Base-by-base conservation (phyloP, 306 rosid species). In the Morella rubra region DNA sequence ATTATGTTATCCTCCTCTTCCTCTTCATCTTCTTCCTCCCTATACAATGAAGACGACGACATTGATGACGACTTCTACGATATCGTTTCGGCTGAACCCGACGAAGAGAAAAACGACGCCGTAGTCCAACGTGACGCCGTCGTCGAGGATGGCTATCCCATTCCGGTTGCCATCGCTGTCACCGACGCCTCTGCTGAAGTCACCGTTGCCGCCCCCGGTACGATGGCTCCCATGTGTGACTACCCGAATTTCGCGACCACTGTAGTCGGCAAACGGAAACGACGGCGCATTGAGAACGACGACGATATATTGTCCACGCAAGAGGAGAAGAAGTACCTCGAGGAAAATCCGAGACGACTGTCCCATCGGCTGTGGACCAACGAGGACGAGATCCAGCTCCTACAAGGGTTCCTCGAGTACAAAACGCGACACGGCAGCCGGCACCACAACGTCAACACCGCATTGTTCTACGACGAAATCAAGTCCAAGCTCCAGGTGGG, bases 301-400 rank as follows among this genome's bases (percentile, higher is more conserved):
- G 72, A 77, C 19, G 72, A 67, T 51, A 81, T 56, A 9, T 18
- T 73, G 1, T 45, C 78, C 8, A 70, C 14, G 62, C 73, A 67
- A 41, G 86, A 83, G 49, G 89, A 85, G 87, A 87, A 78, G 64
- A 84, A 74, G 82, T 83, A 79, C 60, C 41, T 82, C 13, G 89
- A 83, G 47, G 87, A 85, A 67, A 74, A 85, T 13, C 64, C 89
- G 82, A 74, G 81, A 69, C 73, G 81, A 69, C 67, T 77, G 11
- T 79, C 81, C 60, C 91, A 85, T 74, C 69, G 91, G 79, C 86
- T 85, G 19, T 88, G 91, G 91, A 88, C 88, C 4, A 89, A 88
- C 47, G 89, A 88, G 74, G 91, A 85, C 55, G 91, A 88, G 88
- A 88, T 88, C 85, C 88, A 79, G 81, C 88, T 88, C 16, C 42